These are phyloP conservation scores for Clausena lansium DNA, from an alignment of 345 rosid species.

Conservation along the genomic window DNA sequence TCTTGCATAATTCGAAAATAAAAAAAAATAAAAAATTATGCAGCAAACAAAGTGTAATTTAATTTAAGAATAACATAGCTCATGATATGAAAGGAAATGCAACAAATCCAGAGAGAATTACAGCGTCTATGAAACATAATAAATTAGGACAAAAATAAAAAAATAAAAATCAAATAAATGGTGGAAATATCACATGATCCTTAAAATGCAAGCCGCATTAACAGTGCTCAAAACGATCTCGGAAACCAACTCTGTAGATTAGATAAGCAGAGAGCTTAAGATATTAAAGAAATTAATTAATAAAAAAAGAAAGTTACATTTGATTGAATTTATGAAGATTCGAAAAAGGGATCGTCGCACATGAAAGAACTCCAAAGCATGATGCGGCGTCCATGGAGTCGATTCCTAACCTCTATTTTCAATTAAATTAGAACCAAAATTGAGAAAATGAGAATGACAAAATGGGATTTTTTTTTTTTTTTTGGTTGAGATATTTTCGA, in stretches of 20 bases:
- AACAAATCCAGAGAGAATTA: neutral
- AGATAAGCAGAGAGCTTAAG: no score
- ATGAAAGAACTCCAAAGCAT: conserved; percentile 1
- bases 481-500: neutral
- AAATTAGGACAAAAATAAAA: no score
- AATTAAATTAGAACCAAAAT: neutral
- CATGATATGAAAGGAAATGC: neutral
- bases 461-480: no score
- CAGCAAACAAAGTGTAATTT: no score
- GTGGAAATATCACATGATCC: neutral
- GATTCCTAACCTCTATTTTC: neutral
- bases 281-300: neutral
- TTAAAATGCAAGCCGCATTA: neutral
- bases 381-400: conserved; percentile 20
- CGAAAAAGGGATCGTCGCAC: neutral
- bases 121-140: no score
- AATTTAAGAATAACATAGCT: neutral
- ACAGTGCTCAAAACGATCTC: neutral
- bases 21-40: neutral
- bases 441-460: neutral
- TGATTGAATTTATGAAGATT: neutral
- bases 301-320: neutral
- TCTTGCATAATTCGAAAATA: neutral
- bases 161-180: neutral
- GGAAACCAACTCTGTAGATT: neutral